Evolutionary conservation across 805 yeast genomes (phyloP), one percentile per base, ranked within the genome.

Genomic region (Lachancea waltii): DNA sequence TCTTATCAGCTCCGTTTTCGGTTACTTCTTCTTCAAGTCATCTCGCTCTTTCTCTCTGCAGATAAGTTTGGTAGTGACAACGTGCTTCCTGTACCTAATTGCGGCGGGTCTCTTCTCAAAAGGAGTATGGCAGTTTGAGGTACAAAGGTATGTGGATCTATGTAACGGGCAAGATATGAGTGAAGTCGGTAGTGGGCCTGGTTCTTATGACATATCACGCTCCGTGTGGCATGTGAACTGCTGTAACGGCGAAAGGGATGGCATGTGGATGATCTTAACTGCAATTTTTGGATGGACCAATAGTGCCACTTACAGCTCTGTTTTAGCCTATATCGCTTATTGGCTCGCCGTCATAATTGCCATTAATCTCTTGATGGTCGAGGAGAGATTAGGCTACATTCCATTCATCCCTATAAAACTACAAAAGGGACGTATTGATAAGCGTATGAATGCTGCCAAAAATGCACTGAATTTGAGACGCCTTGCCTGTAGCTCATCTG

Each of bases 151-250:
- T 60, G 85, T 86, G 41, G 72, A 75, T 41, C 62, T 64, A 42
- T 87, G 95, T 53, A 75, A 72, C 39, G 96, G 96, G 1, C 76
- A 77, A 53, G 97, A 87, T 51, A 82, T 85, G 56, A 73, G 85
- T 29, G 97, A 87, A 62, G 75, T 80, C 1, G 97, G 97, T 2
- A 80, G 81, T 27, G 97, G 97, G 0, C 95, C 95, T 0, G 97
- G 97, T 0, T 82, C 94, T 0, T 87, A 87, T 54, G 95, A 87
- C 52, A 79, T 87, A 16, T 48, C 73, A 15, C 73, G 70, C 33
- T 78, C 92, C 5, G 79, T 87, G 2, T 87, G 97, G 97, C 97
- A 87, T 58, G 95, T 87, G 18, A 85, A 87, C 62, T 86, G 95
- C 60, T 87, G 97, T 64, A 86, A 86, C 58, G 94, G 95, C 17